phyloP scores from a whole-genome alignment of 2,329 filamentous ascomycete genomes.

The Huntiella moniliformis region DNA sequence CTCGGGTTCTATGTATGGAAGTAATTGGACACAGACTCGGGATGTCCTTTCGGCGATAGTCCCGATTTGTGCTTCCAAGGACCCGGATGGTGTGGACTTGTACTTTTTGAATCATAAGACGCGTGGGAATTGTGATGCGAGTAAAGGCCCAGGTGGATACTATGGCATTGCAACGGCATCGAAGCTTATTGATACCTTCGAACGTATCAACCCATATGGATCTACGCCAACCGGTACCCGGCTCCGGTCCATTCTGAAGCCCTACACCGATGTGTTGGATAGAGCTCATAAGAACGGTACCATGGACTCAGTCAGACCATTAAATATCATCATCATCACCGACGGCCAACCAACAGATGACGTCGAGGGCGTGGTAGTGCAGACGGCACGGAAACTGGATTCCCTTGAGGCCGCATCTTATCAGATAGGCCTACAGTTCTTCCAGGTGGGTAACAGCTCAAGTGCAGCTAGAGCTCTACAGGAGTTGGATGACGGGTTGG shows the following conservation, averaged over 20 bases:
- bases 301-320: conserved; percentile 40
- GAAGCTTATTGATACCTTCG: conserved; percentile 51
- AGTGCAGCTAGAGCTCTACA: conserved; percentile 45
- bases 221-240: conserved; percentile 58
- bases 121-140: neutral
- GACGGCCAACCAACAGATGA: conserved; percentile 73
- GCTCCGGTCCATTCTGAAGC: conserved; percentile 50
- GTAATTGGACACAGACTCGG: conserved; percentile 57
- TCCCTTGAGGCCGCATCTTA: conserved; percentile 48
- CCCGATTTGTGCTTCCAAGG: conserved; percentile 62
- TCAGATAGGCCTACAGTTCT: conserved; percentile 89
- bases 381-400: conserved; percentile 52
- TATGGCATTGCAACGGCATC: conserved; percentile 39
- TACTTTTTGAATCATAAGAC: conserved; percentile 66
- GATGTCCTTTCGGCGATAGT: conserved; percentile 54
- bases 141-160: conserved; percentile 35
- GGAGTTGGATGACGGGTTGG: conserved; percentile 55
- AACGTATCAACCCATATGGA: conserved; percentile 41
- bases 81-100: conserved; percentile 72
- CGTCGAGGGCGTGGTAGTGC: conserved; percentile 49
- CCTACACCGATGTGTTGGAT: conserved; percentile 38
- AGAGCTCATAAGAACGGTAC: conserved; percentile 17
- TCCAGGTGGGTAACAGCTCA: conserved; percentile 67
- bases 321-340: conserved; percentile 87
- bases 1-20: conserved; percentile 65